These are phyloP conservation scores for Boletus coccyginus DNA, from an alignment of 768 basidiomycete species.

Conservation along the genomic window DNA sequence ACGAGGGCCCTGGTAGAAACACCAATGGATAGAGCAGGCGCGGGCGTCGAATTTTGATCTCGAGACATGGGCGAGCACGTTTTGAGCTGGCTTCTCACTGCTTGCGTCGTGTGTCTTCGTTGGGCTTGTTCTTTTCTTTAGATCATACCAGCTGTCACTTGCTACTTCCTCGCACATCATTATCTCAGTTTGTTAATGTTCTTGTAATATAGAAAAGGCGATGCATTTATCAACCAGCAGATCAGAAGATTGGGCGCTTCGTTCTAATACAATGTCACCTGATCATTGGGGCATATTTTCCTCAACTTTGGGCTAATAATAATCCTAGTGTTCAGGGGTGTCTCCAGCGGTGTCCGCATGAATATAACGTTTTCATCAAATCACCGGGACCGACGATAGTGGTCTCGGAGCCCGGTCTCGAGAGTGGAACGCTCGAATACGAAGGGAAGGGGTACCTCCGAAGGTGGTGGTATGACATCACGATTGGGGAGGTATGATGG, in stretches of 20 bases:
- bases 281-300: neutral
- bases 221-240: slow-evolving; percentile 10
- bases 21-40: slow-evolving; percentile 71
- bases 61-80: slow-evolving; percentile 77
- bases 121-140: slow-evolving; percentile 11
- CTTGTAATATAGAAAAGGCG: slow-evolving; percentile 30
- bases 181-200: slow-evolving; percentile 28
- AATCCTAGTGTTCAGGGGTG: slow-evolving; percentile 2
- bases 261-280: neutral
- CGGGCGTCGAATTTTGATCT: slow-evolving; percentile 63
- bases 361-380: slow-evolving; percentile 5
- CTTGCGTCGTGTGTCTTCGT: slow-evolving; percentile 7
- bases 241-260: neutral
- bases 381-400: neutral
- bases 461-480: neutral
- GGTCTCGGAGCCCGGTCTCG: neutral
- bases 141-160: slow-evolving; percentile 28
- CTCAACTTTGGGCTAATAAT: neutral
- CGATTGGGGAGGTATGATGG: neutral
- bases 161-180: slow-evolving; percentile 29
- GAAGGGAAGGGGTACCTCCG: neutral
- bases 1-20: slow-evolving; percentile 46
- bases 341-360: neutral
- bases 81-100: slow-evolving; percentile 39
- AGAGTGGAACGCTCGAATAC: neutral